Base-by-base conservation (phyloP, 2,329 filamentous ascomycete species). In the Clonostachys rosea region DNA sequence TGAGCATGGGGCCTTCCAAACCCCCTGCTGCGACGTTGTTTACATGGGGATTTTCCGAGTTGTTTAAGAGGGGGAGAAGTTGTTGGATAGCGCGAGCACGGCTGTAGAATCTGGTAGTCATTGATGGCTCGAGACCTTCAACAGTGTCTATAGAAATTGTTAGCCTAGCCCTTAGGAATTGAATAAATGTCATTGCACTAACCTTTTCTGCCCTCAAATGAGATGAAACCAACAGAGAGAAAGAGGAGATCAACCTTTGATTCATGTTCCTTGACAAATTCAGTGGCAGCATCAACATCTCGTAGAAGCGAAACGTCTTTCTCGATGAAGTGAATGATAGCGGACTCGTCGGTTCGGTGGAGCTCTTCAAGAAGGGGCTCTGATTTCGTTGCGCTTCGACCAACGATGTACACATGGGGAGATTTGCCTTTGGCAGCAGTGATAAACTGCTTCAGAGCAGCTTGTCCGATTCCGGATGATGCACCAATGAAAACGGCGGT, bases 51-150 rank as follows among this genome's bases (percentile, higher is more conserved):
- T 74, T 68, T 12, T 47, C 18, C 5, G 53, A 48, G 17, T 54
- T 53, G 16, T 65, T 60, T 7, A 86, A 69, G 0, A 76, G 68
- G 0, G 82, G 81, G 3, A 83, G 71, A 2, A 86, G 70, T 43
- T 80, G 78, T 40, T 71, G 51, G 14, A 78, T 70, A 55, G 83
- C 78, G 41, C 77, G 76, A 48, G 76, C 70, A 20, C 81, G 79
- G 8, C 75, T 68, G 62, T 84, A 84, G 61, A 75, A 82, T 39
- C 70, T 70, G 8, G 84, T 69, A 6, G 75, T 67, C 46, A 74
- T 66, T 17, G 74, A 69, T 12, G 70, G 69, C 41, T 80, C 71
- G 1, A 86, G 65, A 6, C 75, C 78, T 60, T 86, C 83, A 30
- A 10, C 24, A 30, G 24, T 30, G 24, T 30, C 24, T 30, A 30